These are phyloP conservation scores for Corymbia citriodora DNA, from an alignment of 441 rosid genomes.

Conservation along the genomic window DNA sequence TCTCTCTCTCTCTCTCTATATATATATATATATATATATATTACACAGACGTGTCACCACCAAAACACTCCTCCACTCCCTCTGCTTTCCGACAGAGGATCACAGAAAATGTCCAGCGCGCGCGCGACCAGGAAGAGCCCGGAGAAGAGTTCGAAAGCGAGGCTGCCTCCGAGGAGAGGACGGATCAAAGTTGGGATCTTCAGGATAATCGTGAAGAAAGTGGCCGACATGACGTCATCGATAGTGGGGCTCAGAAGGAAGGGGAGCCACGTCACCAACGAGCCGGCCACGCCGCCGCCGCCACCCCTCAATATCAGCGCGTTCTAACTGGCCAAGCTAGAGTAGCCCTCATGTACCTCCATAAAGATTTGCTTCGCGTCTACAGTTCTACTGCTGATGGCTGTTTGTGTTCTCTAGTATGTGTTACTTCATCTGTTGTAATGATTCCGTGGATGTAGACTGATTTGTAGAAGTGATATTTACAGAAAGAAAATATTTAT, in stretches of 20 bases:
- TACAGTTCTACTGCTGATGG: no score
- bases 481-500: no score
- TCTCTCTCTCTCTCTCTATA: not conserved
- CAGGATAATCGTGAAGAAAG: not conserved
- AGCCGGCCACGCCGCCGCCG: not conserved
- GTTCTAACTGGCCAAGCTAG: not conserved
- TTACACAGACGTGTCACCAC: not conserved
- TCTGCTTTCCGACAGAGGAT: not conserved
- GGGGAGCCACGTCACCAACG: not conserved
- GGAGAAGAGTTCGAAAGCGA: not conserved
- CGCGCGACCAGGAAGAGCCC: not conserved
- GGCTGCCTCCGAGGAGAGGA: conserved; percentile 33
- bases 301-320: not conserved
- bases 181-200: conserved; percentile 11
- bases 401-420: no score
- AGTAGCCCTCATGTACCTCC: not conserved
- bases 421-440: no score
- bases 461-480: no score
- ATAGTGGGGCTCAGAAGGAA: not conserved
- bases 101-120: not conserved
- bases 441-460: no score
- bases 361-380: no score
- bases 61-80: not conserved
- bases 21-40: not conserved
- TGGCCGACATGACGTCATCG: not conserved